A percentile compares a stretch with the other conserved stretches of the same genome.
phyloP scores from a whole-genome alignment of 352 stramenopile species.

The Blastocystis hominis region DNA sequence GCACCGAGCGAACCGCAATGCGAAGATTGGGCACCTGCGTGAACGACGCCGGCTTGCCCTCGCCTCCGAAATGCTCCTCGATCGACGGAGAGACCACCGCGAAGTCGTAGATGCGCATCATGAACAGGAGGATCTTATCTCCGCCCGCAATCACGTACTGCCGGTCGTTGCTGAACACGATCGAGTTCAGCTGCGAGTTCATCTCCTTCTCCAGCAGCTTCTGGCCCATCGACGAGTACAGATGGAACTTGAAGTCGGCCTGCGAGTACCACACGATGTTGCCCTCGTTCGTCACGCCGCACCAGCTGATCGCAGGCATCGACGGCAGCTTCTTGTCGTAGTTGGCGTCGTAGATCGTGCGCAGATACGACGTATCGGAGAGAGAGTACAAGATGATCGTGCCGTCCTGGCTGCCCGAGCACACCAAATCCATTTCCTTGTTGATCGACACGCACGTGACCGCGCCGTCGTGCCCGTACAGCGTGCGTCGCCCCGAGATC shows the following conservation, averaged over 20 bases:
- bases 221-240: constrained; percentile 49
- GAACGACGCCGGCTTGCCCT: constrained; percentile 24
- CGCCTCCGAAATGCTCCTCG: constrained; percentile 38
- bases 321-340: constrained; percentile 33
- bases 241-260: constrained; percentile 47
- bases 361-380: background rate
- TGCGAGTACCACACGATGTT: constrained; percentile 53
- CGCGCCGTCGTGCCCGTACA: constrained; percentile 54
- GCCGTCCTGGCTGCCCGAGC: constrained; percentile 29
- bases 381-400: constrained; percentile 57
- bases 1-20: background rate
- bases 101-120: constrained; percentile 43
- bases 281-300: constrained; percentile 46
- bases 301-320: constrained; percentile 53
- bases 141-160: constrained; percentile 45
- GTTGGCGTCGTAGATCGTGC: constrained; percentile 13
- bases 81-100: background rate
- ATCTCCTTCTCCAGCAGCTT: constrained; percentile 52
- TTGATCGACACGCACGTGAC: constrained; percentile 51
- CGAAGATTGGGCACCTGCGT: constrained; percentile 41
- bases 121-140: constrained; percentile 50
- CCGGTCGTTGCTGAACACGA: constrained; percentile 32
- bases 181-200: constrained; percentile 36
- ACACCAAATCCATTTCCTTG: constrained; percentile 49
- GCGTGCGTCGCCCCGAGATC: background rate